Evolutionary conservation across 495 filamentous ascomycete species (phyloP).

Genomic region (Hyaloscypha variabilis): DNA sequence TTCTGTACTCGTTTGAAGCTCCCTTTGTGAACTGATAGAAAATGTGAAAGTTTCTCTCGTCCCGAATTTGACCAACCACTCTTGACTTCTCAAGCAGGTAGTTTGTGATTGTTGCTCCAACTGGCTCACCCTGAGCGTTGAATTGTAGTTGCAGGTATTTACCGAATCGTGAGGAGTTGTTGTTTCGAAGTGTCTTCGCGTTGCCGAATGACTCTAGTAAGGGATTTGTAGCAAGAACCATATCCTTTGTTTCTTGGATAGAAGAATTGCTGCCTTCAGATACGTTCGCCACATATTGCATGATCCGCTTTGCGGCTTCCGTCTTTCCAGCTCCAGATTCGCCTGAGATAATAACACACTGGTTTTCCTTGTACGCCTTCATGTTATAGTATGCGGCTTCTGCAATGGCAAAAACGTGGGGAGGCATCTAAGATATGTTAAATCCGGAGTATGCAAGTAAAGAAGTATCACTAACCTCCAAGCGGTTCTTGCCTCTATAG

Average conservation of each 20-base stretch:
- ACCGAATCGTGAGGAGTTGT: conserved; percentile 97
- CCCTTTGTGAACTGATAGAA: conserved; percentile 99
- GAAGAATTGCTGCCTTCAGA: conserved; percentile 86
- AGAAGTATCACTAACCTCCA: conserved; percentile 60
- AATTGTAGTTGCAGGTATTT: conserved; percentile 99
- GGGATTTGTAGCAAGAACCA: conserved; percentile 98
- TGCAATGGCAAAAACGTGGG: conserved; percentile 97
- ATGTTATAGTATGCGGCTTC: conserved; percentile 99
- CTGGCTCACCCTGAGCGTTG: conserved; percentile 88
- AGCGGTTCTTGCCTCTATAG: conserved; percentile 93
- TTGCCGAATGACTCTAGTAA: conserved; percentile 97
- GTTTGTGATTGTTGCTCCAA: conserved; percentile 97
- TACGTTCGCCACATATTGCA: conserved; percentile 99
- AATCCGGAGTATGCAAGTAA: not conserved
- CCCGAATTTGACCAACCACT: conserved; percentile 92
- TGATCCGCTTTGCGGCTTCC: conserved; percentile 98
- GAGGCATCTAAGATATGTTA: conserved; percentile 58
- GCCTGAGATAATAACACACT: conserved; percentile 99
- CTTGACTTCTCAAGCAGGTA: conserved; percentile 95
- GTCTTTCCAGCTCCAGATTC: conserved; percentile 99
- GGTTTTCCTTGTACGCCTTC: conserved; percentile 99
- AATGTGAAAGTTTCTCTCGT: conserved; percentile 99
- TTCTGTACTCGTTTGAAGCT: conserved; percentile 81
- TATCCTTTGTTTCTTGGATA: conserved; percentile 98
- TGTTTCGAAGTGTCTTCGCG: conserved; percentile 96